phyloP scores from a whole-genome alignment of 1,284 basidiomycete species.

The Apiotrichum sp. region DNA sequence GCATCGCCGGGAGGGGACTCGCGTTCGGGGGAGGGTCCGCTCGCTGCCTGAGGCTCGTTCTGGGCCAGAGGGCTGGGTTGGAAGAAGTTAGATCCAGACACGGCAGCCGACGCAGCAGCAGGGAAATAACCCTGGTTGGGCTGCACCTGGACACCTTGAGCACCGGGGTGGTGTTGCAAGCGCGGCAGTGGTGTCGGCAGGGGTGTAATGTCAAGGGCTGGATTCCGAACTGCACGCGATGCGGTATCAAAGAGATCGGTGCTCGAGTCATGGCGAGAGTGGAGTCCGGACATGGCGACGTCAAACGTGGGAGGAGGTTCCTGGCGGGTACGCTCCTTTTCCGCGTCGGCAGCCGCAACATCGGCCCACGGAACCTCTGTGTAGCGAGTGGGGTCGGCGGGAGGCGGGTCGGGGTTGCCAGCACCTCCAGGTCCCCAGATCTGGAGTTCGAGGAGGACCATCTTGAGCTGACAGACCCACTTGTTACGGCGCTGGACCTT shows the following conservation, averaged over 20 bases:
- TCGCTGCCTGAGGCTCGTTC: no score
- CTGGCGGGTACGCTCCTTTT: slow-evolving; percentile 10
- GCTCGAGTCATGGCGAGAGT: slow-evolving; percentile 39
- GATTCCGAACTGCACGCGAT: not conserved
- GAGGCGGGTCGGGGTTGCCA: slow-evolving; percentile 54
- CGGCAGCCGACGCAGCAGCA: no score
- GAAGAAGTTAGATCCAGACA: no score
- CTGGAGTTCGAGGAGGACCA: slow-evolving; percentile 59
- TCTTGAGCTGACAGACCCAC: slow-evolving; percentile 82
- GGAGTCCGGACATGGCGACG: slow-evolving; percentile 29
- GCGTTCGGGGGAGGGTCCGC: no score
- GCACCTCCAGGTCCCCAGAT: slow-evolving; percentile 69
- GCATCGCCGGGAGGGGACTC: no score
- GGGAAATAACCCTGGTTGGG: no score
- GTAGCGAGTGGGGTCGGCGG: slow-evolving; percentile 56
- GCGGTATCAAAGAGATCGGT: slow-evolving; percentile 35
- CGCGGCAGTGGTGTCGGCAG: not conserved
- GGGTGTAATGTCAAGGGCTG: not conserved
- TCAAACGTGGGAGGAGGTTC: slow-evolving; percentile 42
- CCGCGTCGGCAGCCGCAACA: slow-evolving; percentile 50
- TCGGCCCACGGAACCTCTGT: slow-evolving; percentile 67
- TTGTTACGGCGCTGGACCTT: slow-evolving; percentile 72
- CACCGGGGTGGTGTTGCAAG: not conserved
- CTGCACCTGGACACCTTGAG: no score
- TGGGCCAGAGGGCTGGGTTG: no score